Conservation (phyloP, 495 filamentous ascomycete genomes). For the Penicillium cataractarum region DNA sequence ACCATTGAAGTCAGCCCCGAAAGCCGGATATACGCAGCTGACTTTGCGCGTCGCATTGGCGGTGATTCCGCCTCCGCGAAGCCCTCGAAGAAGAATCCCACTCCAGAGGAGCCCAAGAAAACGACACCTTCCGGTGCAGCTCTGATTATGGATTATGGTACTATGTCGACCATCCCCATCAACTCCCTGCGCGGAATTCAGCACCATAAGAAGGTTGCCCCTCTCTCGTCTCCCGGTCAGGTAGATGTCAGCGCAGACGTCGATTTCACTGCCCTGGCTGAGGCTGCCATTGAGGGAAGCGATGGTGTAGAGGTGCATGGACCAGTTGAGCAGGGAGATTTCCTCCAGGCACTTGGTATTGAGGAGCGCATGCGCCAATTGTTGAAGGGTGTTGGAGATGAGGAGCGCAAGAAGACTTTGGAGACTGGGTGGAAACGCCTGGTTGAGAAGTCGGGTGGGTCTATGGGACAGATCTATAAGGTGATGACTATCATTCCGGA, state of each 20-base stretch:
- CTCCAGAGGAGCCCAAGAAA: slow-evolving; percentile 45
- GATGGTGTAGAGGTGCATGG: slow-evolving; percentile 89
- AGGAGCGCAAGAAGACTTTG: slow-evolving; percentile 60
- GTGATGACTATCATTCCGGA: slow-evolving; percentile 88
- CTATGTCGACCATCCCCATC: slow-evolving; percentile 71
- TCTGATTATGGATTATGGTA: slow-evolving; percentile 93
- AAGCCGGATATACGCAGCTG: slow-evolving; percentile 72
- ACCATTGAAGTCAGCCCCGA: slow-evolving; percentile 91
- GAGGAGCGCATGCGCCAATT: slow-evolving; percentile 74
- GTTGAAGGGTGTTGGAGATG: slow-evolving; percentile 51
- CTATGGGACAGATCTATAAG: slow-evolving; percentile 96
- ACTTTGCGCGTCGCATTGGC: slow-evolving; percentile 83
- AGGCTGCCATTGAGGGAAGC: slow-evolving; percentile 73
- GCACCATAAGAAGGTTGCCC: slow-evolving; percentile 69
- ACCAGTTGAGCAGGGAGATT: slow-evolving; percentile 83
- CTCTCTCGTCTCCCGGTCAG: slow-evolving; percentile 74
- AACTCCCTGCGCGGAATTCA: slow-evolving; percentile 89
- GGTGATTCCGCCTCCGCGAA: slow-evolving; percentile 51
- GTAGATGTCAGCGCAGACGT: slow-evolving; percentile 91
- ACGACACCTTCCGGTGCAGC: slow-evolving; percentile 74
- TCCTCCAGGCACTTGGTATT: slow-evolving; percentile 79
- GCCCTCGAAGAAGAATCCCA: slow-evolving; percentile 32
- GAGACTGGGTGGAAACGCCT: slow-evolving; percentile 76
- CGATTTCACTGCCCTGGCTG: slow-evolving; percentile 83
- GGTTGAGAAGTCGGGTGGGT: slow-evolving; percentile 73